Conservation (phyloP, 176 grass and related monocot genomes). For the Tillandsia fasciculata region DNA sequence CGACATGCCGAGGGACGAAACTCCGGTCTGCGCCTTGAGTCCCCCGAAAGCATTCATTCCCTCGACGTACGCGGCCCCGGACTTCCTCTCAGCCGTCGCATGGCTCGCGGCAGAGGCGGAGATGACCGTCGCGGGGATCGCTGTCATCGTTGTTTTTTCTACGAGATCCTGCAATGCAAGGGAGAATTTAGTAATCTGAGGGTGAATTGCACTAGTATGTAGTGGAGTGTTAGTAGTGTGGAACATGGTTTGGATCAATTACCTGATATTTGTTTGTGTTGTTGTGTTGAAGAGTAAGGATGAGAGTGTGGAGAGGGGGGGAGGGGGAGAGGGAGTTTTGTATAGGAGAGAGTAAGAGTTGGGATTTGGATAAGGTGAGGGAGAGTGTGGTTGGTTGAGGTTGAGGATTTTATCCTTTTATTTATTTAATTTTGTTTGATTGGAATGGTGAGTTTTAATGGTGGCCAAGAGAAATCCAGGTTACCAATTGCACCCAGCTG, state of each 20-base stretch:
- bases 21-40: conserved; percentile 51
- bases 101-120: conserved; percentile 21
- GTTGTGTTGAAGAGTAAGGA: conserved; percentile 3
- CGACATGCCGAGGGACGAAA: conserved; percentile 43
- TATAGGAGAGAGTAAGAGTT: conserved; percentile 25
- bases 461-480: conserved; percentile 27
- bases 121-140: conserved; percentile 24
- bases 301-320: conserved; percentile 12
- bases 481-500: conserved; percentile 15
- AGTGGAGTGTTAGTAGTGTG: neutral
- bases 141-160: conserved; percentile 38
- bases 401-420: conserved; percentile 36
- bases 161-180: conserved; percentile 5
- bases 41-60: conserved; percentile 60
- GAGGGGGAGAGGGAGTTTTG: conserved; percentile 35
- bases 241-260: neutral
- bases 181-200: neutral
- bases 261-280: conserved; percentile 16
- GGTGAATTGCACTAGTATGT: neutral
- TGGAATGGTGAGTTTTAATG: conserved; percentile 16
- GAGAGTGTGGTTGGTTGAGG: conserved; percentile 50
- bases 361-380: conserved; percentile 65
- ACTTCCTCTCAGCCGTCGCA: conserved; percentile 19
- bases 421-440: too few relatives aligned
- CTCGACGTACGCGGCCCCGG: conserved; percentile 39